Conservation (phyloP, 352 stramenopile genomes). For the Phytophthora lateralis region DNA sequence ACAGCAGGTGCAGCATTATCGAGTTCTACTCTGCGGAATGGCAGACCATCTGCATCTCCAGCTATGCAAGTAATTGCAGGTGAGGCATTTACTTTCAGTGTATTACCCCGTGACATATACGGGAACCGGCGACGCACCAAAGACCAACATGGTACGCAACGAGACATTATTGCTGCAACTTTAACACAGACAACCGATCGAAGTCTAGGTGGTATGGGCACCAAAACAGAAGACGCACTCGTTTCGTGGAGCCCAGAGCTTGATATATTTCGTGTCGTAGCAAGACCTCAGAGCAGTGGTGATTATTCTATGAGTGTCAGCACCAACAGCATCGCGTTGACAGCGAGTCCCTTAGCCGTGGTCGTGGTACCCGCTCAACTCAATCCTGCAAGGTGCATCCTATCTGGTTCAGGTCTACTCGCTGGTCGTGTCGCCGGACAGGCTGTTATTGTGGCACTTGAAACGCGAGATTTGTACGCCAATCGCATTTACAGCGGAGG, state of each 20-base stretch:
- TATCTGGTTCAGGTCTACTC: constrained; percentile 54
- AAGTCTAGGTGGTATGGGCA: constrained; percentile 56
- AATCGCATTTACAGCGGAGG: constrained; percentile 62
- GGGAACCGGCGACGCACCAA: constrained; percentile 44
- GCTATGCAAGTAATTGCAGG: constrained; percentile 36
- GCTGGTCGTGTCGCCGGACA: constrained; percentile 51
- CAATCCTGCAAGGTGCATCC: constrained; percentile 44
- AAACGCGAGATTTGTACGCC: constrained; percentile 55
- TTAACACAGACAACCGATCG: constrained; percentile 47
- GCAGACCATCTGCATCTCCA: constrained; percentile 4
- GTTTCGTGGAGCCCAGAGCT: constrained; percentile 31
- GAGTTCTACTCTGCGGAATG: constrained; percentile 21
- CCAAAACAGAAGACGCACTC: constrained; percentile 41
- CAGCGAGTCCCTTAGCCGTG: constrained; percentile 51
- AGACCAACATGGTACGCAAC: constrained; percentile 15
- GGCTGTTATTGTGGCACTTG: constrained; percentile 44
- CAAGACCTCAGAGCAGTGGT: constrained; percentile 48
- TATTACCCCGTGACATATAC: constrained; percentile 53
- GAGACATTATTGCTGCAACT: constrained; percentile 42
- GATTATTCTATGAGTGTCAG: constrained; percentile 56
- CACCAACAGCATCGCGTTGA: constrained; percentile 45
- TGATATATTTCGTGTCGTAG: constrained; percentile 33
- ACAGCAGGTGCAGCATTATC: constrained; percentile 26
- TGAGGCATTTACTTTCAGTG: constrained; percentile 34
- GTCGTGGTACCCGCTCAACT: constrained; percentile 46